phyloP scores from a whole-genome alignment of 2,329 filamentous ascomycete species.

The Verticillium klebahnii region DNA sequence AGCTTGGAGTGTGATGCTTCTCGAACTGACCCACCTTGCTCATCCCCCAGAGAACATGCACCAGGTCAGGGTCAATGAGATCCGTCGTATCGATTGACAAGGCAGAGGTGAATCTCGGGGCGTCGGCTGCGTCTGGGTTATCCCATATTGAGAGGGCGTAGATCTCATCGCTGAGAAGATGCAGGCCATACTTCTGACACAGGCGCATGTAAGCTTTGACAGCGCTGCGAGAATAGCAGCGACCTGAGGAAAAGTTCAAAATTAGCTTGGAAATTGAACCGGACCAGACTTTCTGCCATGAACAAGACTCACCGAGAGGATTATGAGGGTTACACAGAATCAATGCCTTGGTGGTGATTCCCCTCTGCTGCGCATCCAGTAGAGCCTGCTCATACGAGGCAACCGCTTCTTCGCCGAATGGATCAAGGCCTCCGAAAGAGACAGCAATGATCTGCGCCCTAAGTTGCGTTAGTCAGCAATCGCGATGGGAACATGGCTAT shows the following conservation, averaged over 20 bases:
- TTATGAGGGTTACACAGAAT: conserved; percentile 49
- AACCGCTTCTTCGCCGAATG: conserved; percentile 34
- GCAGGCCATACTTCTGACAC: conserved; percentile 42
- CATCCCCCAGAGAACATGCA: conserved; percentile 47
- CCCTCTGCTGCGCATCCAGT: conserved; percentile 30
- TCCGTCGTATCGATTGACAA: conserved; percentile 36
- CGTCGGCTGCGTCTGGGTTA: conserved; percentile 25
- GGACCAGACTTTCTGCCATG: neutral
- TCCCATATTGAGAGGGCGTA: conserved; percentile 48
- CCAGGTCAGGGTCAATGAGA: conserved; percentile 40
- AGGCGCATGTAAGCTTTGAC: conserved; percentile 38
- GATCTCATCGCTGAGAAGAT: conserved; percentile 46
- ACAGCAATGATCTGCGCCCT: conserved; percentile 38
- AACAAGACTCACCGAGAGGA: conserved; percentile 29
- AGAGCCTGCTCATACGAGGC: conserved; percentile 37
- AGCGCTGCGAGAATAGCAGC: conserved; percentile 36
- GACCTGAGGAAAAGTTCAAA: conserved; percentile 19
- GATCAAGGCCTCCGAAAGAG: conserved; percentile 36
- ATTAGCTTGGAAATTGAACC: no score
- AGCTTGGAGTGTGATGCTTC: neutral
- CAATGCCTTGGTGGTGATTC: conserved; percentile 38
- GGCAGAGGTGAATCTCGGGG: conserved; percentile 37
- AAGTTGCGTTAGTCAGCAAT: conserved; percentile 7
- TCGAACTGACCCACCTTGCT: conserved; percentile 22
- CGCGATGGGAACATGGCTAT: no score